These are phyloP conservation scores for Suillus fuscotomentosus DNA, from an alignment of 768 basidiomycete genomes.

Conservation along the genomic window DNA sequence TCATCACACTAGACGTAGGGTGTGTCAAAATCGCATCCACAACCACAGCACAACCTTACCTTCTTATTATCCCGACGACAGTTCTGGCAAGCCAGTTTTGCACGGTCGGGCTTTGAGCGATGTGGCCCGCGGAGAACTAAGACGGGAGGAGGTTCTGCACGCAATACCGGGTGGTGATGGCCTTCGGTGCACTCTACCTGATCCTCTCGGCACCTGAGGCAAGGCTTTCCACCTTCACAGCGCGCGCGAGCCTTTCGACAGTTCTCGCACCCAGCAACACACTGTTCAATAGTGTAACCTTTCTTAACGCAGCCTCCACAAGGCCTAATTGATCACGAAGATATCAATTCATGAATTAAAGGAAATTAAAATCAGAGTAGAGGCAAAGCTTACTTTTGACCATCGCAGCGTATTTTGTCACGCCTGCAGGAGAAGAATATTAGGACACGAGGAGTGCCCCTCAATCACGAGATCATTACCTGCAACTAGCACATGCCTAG, in stretches of 20 bases:
- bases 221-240: slow-evolving; percentile 38
- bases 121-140: slow-evolving; percentile 19
- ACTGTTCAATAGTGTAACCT: slow-evolving; percentile 49
- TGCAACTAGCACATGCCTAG: slow-evolving; percentile 62
- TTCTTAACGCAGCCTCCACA: slow-evolving; percentile 58
- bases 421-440: slow-evolving; percentile 35
- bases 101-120: slow-evolving; percentile 45
- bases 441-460: background rate
- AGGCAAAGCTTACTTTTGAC: slow-evolving; percentile 38
- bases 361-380: background rate
- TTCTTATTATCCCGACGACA: slow-evolving; percentile 69
- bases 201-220: slow-evolving; percentile 32
- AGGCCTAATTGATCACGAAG: slow-evolving; percentile 37
- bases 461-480: slow-evolving; percentile 27
- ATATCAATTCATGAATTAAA: slow-evolving; percentile 3
- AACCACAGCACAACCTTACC: slow-evolving; percentile 30
- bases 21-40: background rate
- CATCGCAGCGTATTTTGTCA: slow-evolving; percentile 63
- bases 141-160: slow-evolving; percentile 25
- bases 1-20: slow-evolving; percentile 50
- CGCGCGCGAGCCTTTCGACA: slow-evolving; percentile 52
- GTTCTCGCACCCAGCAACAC: slow-evolving; percentile 59
- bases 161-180: slow-evolving; percentile 19
- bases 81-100: slow-evolving; percentile 56
- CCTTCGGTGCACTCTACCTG: slow-evolving; percentile 49